Conservation (phyloP, 108 stramenopile genomes). For the Nitzschia palea region DNA sequence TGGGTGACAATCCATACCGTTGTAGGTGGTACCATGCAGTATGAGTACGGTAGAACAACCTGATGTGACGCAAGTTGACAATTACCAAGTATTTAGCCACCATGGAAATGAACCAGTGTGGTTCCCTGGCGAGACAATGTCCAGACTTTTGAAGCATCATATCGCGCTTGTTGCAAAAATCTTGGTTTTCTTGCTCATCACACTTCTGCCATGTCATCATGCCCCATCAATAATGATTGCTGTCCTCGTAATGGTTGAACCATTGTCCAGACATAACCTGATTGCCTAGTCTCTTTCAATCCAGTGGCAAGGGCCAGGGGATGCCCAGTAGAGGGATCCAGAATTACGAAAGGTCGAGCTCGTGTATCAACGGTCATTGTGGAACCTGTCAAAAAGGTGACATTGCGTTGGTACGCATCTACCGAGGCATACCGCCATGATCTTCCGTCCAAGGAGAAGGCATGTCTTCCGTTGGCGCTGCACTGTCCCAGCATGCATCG, state of each 20-base stretch:
- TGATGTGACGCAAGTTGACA: no score
- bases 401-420: slow-evolving; percentile 23
- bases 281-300: slow-evolving; percentile 17
- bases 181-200: no score
- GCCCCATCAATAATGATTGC: no score
- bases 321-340: background rate
- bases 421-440: slow-evolving; percentile 23
- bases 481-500: slow-evolving; percentile 31
- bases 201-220: no score
- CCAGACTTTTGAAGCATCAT: no score
- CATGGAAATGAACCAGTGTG: no score
- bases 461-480: slow-evolving; percentile 24
- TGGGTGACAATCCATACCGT: no score
- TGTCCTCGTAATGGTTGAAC: slow-evolving; percentile 26
- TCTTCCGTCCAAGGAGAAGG: slow-evolving; percentile 20
- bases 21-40: no score
- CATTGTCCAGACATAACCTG: slow-evolving; percentile 27
- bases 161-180: no score
- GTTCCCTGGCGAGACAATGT: no score
- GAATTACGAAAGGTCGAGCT: slow-evolving; percentile 25
- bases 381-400: background rate
- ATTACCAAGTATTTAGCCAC: no score
- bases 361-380: slow-evolving; percentile 14
- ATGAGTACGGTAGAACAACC: no score
- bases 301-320: slow-evolving; percentile 26